A percentile compares a stretch with the other conserved stretches of the same genome.
Evolutionary conservation across 306 rosid species (phyloP).

Genomic region (Chamaecrista fasciculata): DNA sequence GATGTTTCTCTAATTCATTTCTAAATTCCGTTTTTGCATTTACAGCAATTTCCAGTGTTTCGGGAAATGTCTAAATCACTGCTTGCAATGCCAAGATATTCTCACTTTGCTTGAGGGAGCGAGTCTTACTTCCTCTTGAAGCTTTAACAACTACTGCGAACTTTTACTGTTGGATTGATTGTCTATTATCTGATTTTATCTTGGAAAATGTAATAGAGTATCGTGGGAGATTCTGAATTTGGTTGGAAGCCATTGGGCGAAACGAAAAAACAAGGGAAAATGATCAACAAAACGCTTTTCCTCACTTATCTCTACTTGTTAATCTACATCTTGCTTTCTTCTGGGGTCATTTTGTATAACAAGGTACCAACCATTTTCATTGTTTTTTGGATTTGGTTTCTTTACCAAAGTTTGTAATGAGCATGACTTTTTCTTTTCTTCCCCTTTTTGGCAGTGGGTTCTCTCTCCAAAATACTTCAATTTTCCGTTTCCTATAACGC

Average conservation of each 20-base stretch:
- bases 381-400: background rate
- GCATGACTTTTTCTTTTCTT: background rate
- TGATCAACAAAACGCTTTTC: conserved; percentile 76
- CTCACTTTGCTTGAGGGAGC: background rate
- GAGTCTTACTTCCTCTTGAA: background rate
- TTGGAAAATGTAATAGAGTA: conserved; percentile 7
- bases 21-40: background rate
- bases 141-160: background rate
- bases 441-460: conserved; percentile 67
- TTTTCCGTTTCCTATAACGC: conserved; percentile 85
- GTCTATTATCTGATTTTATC: background rate
- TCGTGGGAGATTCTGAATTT: background rate
- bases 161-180: background rate
- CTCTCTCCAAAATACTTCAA: conserved; percentile 86
- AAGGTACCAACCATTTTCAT: conserved; percentile 46
- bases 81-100: background rate
- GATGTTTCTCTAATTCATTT: background rate
- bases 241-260: background rate
- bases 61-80: background rate
- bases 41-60: background rate
- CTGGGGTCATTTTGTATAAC: conserved; percentile 87
- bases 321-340: conserved; percentile 76
- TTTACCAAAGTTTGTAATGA: background rate
- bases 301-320: conserved; percentile 79
- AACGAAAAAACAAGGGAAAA: conserved; percentile 1